Evolutionary conservation across 306 rosid species (phyloP), one percentile per base, ranked within the genome.

Genomic region (Prunus fruticosa): DNA sequence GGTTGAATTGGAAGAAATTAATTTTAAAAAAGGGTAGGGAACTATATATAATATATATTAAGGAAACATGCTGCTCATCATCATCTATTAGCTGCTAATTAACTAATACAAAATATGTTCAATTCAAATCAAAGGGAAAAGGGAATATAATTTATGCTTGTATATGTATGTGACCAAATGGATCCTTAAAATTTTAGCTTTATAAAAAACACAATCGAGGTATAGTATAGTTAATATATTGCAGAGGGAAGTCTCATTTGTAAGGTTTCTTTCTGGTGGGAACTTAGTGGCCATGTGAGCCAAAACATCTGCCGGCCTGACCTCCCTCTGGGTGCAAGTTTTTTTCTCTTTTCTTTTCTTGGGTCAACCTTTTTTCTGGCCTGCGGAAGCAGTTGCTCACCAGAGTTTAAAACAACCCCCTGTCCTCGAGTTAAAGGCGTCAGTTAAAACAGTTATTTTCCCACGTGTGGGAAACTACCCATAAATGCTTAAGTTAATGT

Each of bases 361-460:
- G n/a, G 47, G 45, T 69, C 66, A 62, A 62, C 43, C 19, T 6
- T 62, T 13, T 32, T 32, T 32, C 11, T 11, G 66, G 20, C 5
- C 32, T 2, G 64, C 2, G 41, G 81, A 77, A 58, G 62, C 38
- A 1, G 38, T 57, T 19, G 66, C 16, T 2, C 51, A 47, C 12
- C 63, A 69, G 22, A 69, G 22, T 16, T 25, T 20, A 28, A 77
- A 34, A 54, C 32, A 58, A 23, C 67, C 63, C 20, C 3, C 3
- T 15, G 41, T 28, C 67, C 20, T 54, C 50, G 68, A 67, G 58
- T 56, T 23, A 8, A 32, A 27, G 75, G 75, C 34, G 63, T 57
- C 69, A 14, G 80, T 76, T 76, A 65, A 67, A 41, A 52, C 46
- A 19, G 80, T 77, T 77, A 30, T n/a, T 75, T 47, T 32, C 18